Evolutionary conservation across 306 rosid species (phyloP), one percentile per base, ranked within the genome.

Genomic region (Sophora flavescens): DNA sequence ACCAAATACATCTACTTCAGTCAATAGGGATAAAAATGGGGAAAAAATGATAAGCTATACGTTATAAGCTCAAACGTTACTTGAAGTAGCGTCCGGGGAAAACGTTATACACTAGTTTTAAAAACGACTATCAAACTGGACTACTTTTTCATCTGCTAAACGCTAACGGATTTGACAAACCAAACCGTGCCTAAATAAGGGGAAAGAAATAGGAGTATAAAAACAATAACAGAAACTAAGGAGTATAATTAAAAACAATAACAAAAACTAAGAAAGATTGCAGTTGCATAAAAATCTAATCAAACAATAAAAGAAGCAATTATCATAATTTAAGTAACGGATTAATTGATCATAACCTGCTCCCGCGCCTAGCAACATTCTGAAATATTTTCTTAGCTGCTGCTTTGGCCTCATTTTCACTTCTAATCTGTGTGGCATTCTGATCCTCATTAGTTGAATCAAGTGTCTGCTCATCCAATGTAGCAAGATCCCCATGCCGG

Each of bases 311-410:
- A 61, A 26, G 14, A 38, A 13, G 42, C 8, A 28, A 62, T 53
- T 4, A 68, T 50, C 44, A 45, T 33, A 8, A 54, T 35, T 28
- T 14, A 28, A 50, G 38, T 33, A 58, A 81, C 5, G 42, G 3
- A 63, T 52, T 4, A 53, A 66, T 28, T 70, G 66, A 85, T 45
- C n/a, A 11, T 32, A 82, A 93, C 98, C 85, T 91, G 76, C 85
- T 78, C 2, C 93, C 91, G 2, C 57, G 90, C 81, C 86, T 75
- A 79, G 98, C 96, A 58, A 93, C 98, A 57, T 91, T 93, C 33
- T 78, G 89, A 76, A 93, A 93, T 60, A 93, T 89, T 82, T 89
- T 91, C 84, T 89, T 91, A 0, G 98, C 97, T 0, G 97, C 97
- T n/a, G 87, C 86, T 86, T 89, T 89, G 1, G 98, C 97, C 86